These are phyloP conservation scores for Ganoderma lucidum DNA, from an alignment of 1,284 basidiomycete genomes.

Conservation along the genomic window DNA sequence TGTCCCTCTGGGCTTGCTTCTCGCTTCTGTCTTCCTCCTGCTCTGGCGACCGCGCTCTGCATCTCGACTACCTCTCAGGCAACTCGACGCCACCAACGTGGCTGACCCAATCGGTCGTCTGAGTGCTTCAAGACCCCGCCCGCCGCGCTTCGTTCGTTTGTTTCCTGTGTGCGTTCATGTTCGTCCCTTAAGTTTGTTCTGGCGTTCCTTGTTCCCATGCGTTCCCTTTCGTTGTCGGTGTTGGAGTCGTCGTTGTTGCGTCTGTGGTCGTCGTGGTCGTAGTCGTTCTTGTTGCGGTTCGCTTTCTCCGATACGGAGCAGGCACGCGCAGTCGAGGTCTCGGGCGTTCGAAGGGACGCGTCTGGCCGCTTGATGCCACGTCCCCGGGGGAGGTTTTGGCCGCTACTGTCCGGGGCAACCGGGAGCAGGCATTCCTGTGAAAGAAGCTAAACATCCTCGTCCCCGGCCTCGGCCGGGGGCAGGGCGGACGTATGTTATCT, in stretches of 20 bases:
- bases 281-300: neutral
- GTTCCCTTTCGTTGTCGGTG: neutral
- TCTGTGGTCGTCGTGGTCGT: neutral
- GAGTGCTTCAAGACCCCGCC: neutral
- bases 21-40: neutral
- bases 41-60: neutral
- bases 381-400: conserved; percentile 32
- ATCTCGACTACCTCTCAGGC: conserved; percentile 3
- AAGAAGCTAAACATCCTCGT: conserved; percentile 14
- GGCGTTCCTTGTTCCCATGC: neutral
- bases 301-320: conserved; percentile 11
- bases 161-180: neutral
- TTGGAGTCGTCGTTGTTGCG: neutral
- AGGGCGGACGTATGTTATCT: conserved; percentile 33
- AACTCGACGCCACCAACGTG: conserved; percentile 8
- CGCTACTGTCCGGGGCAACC: conserved; percentile 29
- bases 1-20: neutral
- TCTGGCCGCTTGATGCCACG: conserved; percentile 9
- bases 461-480: conserved; percentile 19
- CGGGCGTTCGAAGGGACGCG: conserved; percentile 25
- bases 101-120: neutral
- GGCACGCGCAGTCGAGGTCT: conserved; percentile 25
- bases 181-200: neutral
- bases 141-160: neutral
- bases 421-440: conserved; percentile 29